Conservation (phyloP, 148 eudicot genomes). For the Silene uniflora region DNA sequence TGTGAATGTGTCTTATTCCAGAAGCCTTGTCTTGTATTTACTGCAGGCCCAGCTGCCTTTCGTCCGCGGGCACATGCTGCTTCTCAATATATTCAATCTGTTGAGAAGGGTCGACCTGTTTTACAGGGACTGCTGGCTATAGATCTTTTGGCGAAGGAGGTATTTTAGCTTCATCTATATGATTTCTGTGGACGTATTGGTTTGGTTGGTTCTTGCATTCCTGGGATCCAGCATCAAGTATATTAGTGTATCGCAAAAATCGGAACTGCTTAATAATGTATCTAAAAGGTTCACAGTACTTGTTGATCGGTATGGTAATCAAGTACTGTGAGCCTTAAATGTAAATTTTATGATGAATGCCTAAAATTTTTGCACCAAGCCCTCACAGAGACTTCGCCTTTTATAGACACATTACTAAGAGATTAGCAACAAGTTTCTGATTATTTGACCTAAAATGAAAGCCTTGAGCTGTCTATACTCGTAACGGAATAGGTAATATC, state of each 20-base stretch:
- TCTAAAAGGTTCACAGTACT: background rate
- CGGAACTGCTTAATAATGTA: background rate
- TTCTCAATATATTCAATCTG: constrained; percentile 56
- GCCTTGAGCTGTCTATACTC: background rate
- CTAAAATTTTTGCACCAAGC: background rate
- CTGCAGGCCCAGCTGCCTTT: constrained; percentile 98
- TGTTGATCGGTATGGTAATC: background rate
- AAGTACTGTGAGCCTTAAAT: no score
- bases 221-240: constrained; percentile 3
- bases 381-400: no score
- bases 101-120: constrained; percentile 93
- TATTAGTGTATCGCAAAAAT: background rate
- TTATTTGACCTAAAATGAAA: background rate
- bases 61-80: constrained; percentile 91
- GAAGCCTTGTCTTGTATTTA: constrained; percentile 1
- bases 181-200: constrained; percentile 13
- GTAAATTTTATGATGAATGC: background rate
- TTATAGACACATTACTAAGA: no score
- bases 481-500: background rate
- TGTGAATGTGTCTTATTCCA: constrained; percentile 16
- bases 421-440: background rate
- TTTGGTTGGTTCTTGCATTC: background rate
- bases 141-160: constrained; percentile 95
- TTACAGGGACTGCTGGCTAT: constrained; percentile 92
- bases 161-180: constrained; percentile 25